A percentile compares a stretch with the other conserved stretches of the same genome.
Conservation (phyloP, 768 basidiomycete species). For the Gymnopilus dilepis region DNA sequence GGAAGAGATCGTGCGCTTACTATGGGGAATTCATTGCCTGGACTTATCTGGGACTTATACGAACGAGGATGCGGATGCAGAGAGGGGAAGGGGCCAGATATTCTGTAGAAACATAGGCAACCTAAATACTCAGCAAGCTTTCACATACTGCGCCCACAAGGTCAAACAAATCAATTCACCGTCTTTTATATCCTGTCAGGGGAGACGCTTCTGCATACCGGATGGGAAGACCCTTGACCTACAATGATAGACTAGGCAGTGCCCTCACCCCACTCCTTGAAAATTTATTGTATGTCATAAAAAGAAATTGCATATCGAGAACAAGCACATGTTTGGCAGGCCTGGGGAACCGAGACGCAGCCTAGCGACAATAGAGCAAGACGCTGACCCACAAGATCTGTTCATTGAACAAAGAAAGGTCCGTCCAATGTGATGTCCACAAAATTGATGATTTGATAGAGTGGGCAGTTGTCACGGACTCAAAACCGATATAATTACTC, state of each 20-base stretch:
- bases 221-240: background rate
- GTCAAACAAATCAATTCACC: background rate
- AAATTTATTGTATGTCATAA: background rate
- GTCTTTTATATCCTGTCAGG: background rate
- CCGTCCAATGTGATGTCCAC: background rate
- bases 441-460: background rate
- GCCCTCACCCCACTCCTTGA: background rate
- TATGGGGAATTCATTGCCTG: background rate
- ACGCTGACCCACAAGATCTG: background rate
- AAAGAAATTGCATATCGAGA: background rate
- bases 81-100: background rate
- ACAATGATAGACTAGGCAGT: background rate
- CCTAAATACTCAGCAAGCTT: background rate
- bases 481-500: background rate
- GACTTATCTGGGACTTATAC: no score
- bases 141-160: background rate
- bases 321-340: background rate
- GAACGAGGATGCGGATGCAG: background rate
- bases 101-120: background rate
- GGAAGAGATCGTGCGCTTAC: background rate
- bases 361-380: background rate
- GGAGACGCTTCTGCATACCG: background rate
- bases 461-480: background rate
- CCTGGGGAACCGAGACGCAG: background rate
- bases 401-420: background rate